phyloP scores from a whole-genome alignment of 495 filamentous ascomycete species.

The Penicillium cosmopolitanum region DNA sequence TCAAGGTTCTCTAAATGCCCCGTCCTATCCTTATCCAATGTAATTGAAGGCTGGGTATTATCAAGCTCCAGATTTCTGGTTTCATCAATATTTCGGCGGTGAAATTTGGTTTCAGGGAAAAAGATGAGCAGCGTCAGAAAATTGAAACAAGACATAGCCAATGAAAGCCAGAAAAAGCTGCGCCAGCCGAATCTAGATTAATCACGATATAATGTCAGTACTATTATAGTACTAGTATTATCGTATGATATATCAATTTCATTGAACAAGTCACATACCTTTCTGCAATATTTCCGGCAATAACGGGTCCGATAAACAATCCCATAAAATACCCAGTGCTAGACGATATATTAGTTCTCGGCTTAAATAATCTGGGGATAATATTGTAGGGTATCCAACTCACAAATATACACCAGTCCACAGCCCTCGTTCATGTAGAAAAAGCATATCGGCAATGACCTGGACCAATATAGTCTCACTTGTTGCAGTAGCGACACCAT shows the following conservation, averaged over 20 bases:
- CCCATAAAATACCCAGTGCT: constrained; percentile 44
- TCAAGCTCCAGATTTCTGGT: not conserved
- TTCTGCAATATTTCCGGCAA: constrained; percentile 53
- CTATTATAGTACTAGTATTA: not conserved
- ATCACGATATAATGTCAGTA: not conserved
- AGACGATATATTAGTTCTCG: not conserved
- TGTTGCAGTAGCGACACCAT: constrained; percentile 56
- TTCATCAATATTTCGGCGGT: constrained; percentile 22
- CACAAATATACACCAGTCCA: constrained; percentile 66
- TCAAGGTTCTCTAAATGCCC: not conserved
- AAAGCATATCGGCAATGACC: constrained; percentile 65
- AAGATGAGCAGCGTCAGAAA: constrained; percentile 49
- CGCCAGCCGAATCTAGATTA: constrained; percentile 46
- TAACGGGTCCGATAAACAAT: constrained; percentile 51
- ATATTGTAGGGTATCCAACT: constrained; percentile 9
- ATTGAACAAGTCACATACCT: constrained; percentile 20
- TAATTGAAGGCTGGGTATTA: not conserved
- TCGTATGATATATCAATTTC: not conserved
- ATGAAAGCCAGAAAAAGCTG: constrained; percentile 56
- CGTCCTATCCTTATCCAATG: not conserved
- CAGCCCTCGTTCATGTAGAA: constrained; percentile 63
- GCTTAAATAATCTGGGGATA: not conserved
- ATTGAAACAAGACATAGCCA: constrained; percentile 42
- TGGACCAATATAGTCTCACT: constrained; percentile 57
- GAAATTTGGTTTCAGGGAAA: constrained; percentile 59